These are phyloP conservation scores for Macrophomina phaseolina DNA, from an alignment of 2,329 filamentous ascomycete species.

Conservation along the genomic window DNA sequence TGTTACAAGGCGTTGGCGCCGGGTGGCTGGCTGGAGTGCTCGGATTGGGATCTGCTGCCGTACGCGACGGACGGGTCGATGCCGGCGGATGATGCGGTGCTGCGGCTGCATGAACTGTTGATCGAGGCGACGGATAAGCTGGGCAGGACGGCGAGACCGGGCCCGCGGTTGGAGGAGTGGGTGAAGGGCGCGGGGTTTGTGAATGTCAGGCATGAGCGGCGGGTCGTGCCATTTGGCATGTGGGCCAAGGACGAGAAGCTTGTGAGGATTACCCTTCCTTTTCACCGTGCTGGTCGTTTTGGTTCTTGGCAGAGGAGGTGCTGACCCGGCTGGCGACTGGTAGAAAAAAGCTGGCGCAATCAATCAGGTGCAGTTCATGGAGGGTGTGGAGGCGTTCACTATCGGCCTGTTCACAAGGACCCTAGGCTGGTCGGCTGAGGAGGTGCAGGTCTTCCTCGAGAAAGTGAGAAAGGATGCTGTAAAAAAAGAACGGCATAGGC, in stretches of 20 bases:
- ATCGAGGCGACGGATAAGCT: slow-evolving; percentile 22
- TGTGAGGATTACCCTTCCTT: slow-evolving; percentile 6
- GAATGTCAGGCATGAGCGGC: slow-evolving; percentile 43
- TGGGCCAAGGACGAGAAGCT: slow-evolving; percentile 33
- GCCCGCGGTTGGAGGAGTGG: slow-evolving; percentile 44
- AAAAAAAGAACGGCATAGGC: slow-evolving; percentile 19
- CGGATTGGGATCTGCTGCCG: slow-evolving; percentile 33
- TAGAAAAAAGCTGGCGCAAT: slow-evolving; percentile 32
- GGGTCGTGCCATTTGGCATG: slow-evolving; percentile 31
- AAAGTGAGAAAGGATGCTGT: slow-evolving; percentile 34
- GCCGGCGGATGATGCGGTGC: slow-evolving; percentile 26
- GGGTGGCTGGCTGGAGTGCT: slow-evolving; percentile 32
- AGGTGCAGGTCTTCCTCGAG: slow-evolving; percentile 48
- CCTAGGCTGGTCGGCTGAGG: slow-evolving; percentile 50
- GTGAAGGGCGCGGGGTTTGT: slow-evolving; percentile 52
- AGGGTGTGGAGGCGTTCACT: slow-evolving; percentile 51
- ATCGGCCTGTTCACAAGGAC: slow-evolving; percentile 49
- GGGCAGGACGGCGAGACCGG: slow-evolving; percentile 46
- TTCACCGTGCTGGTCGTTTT: not conserved
- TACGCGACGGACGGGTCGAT: slow-evolving; percentile 32
- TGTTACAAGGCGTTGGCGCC: slow-evolving; percentile 1
- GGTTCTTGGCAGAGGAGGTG: not conserved
- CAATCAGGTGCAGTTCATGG: slow-evolving; percentile 47
- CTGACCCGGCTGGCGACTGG: not conserved
- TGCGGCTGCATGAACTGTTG: slow-evolving; percentile 9